Percentiles rank a stretch among this genome's conserved stretches.
Evolutionary conservation across 208 protist species (phyloP).

Genomic region (Trypanosoma lewisi): DNA sequence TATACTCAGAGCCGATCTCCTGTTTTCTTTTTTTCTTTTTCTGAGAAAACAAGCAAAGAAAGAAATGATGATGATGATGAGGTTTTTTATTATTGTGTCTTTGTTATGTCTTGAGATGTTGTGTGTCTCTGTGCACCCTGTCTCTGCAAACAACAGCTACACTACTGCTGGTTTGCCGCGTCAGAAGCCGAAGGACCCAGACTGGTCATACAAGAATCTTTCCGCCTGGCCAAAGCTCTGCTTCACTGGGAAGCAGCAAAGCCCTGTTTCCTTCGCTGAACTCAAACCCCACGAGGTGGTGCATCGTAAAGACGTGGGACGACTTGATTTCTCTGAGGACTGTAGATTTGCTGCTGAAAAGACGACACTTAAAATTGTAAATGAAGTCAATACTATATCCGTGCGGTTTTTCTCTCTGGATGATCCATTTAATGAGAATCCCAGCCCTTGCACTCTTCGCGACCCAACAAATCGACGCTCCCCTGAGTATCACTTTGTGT

Average conservation of each 20-base stretch:
- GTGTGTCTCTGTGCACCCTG: background rate
- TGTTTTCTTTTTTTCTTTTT: no score
- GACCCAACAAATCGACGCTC: constrained; percentile 41
- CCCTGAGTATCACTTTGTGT: constrained; percentile 46
- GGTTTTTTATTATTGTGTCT: background rate
- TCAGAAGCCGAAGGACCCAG: constrained; percentile 15
- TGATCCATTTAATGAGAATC: constrained; percentile 23
- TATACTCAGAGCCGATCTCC: no score
- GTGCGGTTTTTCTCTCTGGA: constrained; percentile 37
- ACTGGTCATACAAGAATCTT: constrained; percentile 54
- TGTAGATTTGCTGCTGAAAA: constrained; percentile 49
- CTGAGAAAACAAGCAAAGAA: background rate
- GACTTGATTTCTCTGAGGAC: constrained; percentile 51
- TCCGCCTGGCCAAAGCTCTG: constrained; percentile 47
- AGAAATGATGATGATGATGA: background rate
- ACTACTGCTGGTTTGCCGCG: constrained; percentile 38
- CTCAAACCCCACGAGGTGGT: constrained; percentile 47
- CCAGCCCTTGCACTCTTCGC: constrained; percentile 47
- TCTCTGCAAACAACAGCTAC: constrained; percentile 48
- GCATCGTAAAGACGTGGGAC: constrained; percentile 21
- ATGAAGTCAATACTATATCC: constrained; percentile 45
- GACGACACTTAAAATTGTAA: constrained; percentile 59
- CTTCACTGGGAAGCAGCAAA: constrained; percentile 50
- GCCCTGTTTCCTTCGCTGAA: constrained; percentile 69
- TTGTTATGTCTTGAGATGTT: background rate